Evolutionary conservation across 768 basidiomycete genomes (phyloP), one percentile per base, ranked within the genome.

Genomic region (Psilocybe tampanensis): DNA sequence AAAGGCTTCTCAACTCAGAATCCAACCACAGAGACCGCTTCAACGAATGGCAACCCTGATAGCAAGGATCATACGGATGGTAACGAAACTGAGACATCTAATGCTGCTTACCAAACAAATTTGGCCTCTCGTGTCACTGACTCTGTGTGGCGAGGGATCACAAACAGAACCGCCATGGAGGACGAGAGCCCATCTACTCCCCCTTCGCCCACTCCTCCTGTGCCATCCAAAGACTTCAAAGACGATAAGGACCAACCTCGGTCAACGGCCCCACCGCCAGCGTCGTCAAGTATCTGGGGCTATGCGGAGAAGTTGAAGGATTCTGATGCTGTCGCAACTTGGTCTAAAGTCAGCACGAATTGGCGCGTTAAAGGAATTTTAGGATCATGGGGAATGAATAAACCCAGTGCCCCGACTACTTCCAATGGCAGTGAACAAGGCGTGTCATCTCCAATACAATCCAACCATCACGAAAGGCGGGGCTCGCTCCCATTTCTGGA

Each of bases 301-400:
- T 92, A 92, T 65, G 87, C 91, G 0, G 88, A 84, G 62, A 90
- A 86, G 65, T 65, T 92, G 13, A 86, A 82, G 66, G 85, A 89
- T 52, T 90, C 89, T 2, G 88, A 92, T 64, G 74, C 89, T 1
- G 76, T 85, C 34, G 90, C 91, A 12, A 77, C 82, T 1, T 70
- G 92, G 15, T 77, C 91, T 2, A 93, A 90, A 71, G 85, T 81
- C 52, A 86, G 89, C 69, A 88, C 81, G 22, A 92, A 92, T 59
- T 89, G 86, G 86, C 81, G 83, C 18, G 89, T 88, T 18, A 86
- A 78, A 61, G 85, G 86, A 15, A 63, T 86, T 44, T 61, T 80
- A 53, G 73, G 73, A n/a, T 60, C 74, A 22, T 81, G 80, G 80
- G 68, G 73, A 24, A 61, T 64, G 44, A 50, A 52, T 26, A 55